phyloP scores from a whole-genome alignment of 1,139 yeast genomes.

The Geotrichum phurueaensis region DNA sequence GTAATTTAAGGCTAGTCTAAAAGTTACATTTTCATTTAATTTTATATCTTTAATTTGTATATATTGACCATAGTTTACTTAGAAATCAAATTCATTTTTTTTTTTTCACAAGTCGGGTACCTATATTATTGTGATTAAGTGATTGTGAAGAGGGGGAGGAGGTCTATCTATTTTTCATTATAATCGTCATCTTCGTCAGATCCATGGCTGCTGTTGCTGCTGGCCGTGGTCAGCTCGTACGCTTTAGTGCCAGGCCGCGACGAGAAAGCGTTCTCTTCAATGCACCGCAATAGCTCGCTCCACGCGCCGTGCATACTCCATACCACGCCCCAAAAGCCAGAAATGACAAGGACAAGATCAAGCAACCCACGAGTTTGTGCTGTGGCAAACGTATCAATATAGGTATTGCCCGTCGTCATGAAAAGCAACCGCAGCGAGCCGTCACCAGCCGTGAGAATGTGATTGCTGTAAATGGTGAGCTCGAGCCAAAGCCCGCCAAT shows the following conservation, averaged over 20 bases:
- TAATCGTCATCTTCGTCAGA: background rate
- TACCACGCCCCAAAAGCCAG: background rate
- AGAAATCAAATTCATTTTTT: too few relatives aligned
- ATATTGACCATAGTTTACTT: too few relatives aligned
- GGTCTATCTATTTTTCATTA: background rate
- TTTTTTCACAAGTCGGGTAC: too few relatives aligned
- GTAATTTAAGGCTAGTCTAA: too few relatives aligned
- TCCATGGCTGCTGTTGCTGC: background rate
- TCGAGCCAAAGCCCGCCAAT: background rate
- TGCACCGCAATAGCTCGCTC: background rate
- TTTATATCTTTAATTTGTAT: too few relatives aligned
- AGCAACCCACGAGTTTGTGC: background rate
- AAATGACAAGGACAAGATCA: background rate
- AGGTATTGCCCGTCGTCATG: slow-evolving; percentile 2
- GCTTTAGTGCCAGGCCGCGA: background rate
- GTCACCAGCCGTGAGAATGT: slow-evolving; percentile 7
- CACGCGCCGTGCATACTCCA: background rate
- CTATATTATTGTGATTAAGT: too few relatives aligned
- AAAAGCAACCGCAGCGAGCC: slow-evolving; percentile 5
- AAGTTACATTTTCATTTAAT: too few relatives aligned
- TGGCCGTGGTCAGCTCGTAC: background rate
- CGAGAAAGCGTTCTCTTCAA: background rate
- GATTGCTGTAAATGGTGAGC: background rate
- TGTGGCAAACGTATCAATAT: background rate
- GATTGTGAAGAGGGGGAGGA: too few relatives aligned